phyloP scores from a whole-genome alignment of 2,329 filamentous ascomycete genomes.

The Trichophyton verrucosum region DNA sequence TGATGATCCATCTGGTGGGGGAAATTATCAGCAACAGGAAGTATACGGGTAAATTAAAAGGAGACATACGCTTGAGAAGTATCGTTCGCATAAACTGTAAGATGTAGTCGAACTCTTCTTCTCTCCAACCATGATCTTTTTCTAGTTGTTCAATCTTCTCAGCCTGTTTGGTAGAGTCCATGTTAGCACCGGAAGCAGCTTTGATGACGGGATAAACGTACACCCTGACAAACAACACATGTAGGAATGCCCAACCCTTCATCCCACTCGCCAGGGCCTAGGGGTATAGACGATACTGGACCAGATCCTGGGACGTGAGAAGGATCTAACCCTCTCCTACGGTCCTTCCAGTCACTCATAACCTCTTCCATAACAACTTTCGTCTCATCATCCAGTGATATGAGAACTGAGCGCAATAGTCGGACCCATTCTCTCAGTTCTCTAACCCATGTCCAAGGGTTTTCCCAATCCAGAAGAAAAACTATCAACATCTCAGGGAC shows the following conservation, averaged over 20 bases:
- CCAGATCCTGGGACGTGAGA: slow-evolving; percentile 45
- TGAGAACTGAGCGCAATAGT: slow-evolving; percentile 63
- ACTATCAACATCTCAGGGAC: slow-evolving; percentile 80
- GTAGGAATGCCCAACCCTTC: slow-evolving; percentile 76
- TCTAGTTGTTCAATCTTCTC: slow-evolving; percentile 86
- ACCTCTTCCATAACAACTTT: slow-evolving; percentile 78
- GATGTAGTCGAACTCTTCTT: slow-evolving; percentile 92
- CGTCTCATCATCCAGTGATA: slow-evolving; percentile 60
- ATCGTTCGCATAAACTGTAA: slow-evolving; percentile 85
- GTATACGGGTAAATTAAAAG: slow-evolving; percentile 2
- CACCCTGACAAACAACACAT: slow-evolving; percentile 92
- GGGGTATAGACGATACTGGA: slow-evolving; percentile 54
- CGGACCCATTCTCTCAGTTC: slow-evolving; percentile 83
- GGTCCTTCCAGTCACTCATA: slow-evolving; percentile 67
- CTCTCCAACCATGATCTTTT: slow-evolving; percentile 83
- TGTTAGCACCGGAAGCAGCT: not conserved
- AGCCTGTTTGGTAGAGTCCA: slow-evolving; percentile 41
- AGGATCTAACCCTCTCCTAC: slow-evolving; percentile 51
- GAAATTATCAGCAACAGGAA: slow-evolving; percentile 3
- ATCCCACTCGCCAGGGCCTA: slow-evolving; percentile 87
- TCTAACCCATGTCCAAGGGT: slow-evolving; percentile 84
- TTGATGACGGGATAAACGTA: slow-evolving; percentile 30
- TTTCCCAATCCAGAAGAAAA: slow-evolving; percentile 87
- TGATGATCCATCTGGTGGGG: slow-evolving; percentile 61
- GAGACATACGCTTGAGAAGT: slow-evolving; percentile 61